A percentile compares a stretch with the other conserved stretches of the same genome.
phyloP scores from a whole-genome alignment of 192 early-diverging fungal species.

The Backusella mclennaniae region DNA sequence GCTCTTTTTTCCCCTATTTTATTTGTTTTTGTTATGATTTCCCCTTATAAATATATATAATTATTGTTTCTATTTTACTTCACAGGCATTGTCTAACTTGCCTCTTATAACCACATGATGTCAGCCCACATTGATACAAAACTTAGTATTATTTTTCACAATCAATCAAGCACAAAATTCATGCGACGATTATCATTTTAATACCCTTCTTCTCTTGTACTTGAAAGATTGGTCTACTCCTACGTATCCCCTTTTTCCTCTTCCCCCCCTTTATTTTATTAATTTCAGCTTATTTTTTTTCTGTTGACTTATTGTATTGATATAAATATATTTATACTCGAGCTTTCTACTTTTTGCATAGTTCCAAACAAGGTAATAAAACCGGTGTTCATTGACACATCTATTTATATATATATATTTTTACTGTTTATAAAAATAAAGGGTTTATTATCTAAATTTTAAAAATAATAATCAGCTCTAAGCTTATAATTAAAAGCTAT shows the following conservation, averaged over 20 bases:
- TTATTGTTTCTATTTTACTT: neutral
- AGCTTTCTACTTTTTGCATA: neutral
- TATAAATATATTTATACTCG: neutral
- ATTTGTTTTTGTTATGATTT: neutral
- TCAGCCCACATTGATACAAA: neutral
- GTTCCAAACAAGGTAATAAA: neutral
- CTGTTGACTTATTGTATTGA: neutral
- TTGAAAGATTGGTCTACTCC: neutral
- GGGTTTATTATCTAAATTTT: neutral
- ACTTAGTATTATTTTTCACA: neutral
- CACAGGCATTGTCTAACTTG: neutral
- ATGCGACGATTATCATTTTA: neutral
- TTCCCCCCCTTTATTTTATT: neutral
- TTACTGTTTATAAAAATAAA: neutral
- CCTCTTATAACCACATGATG: neutral
- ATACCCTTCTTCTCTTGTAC: neutral
- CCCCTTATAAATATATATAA: neutral
- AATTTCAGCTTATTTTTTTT: neutral
- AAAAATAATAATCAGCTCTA: neutral
- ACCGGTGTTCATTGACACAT: neutral
- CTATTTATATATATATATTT: neutral
- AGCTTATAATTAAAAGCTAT: neutral
- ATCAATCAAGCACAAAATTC: neutral
- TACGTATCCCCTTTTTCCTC: neutral
- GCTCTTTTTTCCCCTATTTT: neutral